phyloP scores from a whole-genome alignment of 805 yeast species.

The Lipomyces japonicus region DNA sequence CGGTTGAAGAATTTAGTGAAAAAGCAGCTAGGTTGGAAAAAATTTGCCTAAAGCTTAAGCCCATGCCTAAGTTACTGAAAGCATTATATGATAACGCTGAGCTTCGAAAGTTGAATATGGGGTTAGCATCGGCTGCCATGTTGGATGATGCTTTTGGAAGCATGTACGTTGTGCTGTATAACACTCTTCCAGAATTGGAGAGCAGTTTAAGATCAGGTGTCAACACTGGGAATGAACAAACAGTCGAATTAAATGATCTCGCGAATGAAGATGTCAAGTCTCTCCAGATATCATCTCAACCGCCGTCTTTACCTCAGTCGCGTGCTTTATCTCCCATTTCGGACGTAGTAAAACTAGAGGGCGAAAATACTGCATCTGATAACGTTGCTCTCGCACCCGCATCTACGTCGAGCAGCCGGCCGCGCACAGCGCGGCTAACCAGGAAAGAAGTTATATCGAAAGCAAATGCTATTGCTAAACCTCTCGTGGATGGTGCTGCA shows the following conservation, averaged over 20 bases:
- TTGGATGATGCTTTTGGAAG: conserved; percentile 68
- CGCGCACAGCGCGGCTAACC: conserved; percentile 18
- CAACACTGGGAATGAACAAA: no score
- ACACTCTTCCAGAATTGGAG: conserved; percentile 17
- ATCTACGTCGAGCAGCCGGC: no score
- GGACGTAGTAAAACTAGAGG: no score
- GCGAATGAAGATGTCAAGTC: no score
- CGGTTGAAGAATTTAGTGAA: conserved; percentile 40
- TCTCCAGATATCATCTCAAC: no score
- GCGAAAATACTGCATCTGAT: no score
- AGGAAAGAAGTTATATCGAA: conserved; percentile 28
- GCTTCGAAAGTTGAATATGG: conserved; percentile 68
- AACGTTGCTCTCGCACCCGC: no score
- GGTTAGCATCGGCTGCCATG: conserved; percentile 70
- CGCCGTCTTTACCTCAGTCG: no score
- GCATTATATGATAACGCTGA: conserved; percentile 53
- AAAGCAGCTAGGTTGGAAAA: conserved; percentile 38
- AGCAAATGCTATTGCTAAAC: conserved; percentile 28
- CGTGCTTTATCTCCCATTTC: no score
- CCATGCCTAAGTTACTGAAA: conserved; percentile 10
- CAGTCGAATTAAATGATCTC: no score
- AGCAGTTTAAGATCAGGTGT: no score
- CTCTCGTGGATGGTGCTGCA: background rate
- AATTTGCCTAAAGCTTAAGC: conserved; percentile 16
- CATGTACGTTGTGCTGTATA: conserved; percentile 52